Percentiles rank a stretch among this genome's conserved stretches.
Conservation (phyloP, 2,329 filamentous ascomycete species). For the Fusarium sp. region DNA sequence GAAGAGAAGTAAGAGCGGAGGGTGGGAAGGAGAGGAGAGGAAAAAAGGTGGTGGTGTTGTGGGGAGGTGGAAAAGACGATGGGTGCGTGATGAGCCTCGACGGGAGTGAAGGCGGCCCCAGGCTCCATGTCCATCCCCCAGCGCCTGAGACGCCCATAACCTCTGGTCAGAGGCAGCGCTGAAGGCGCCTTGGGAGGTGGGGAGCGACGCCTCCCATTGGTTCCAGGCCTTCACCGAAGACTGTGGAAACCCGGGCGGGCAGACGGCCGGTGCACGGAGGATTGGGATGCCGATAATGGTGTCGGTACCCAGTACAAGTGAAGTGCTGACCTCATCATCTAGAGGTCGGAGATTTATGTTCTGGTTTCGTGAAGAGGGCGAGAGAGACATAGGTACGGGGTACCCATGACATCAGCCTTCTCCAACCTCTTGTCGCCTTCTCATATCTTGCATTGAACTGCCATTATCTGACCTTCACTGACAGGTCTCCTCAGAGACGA, state of each 20-base stretch:
- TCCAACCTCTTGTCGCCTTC: neutral
- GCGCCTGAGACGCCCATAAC: conserved; percentile 1
- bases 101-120: conserved; percentile 26
- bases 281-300: neutral
- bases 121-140: neutral
- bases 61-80: conserved; percentile 26
- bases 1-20: neutral
- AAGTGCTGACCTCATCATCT: conserved; percentile 13
- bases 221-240: conserved; percentile 13
- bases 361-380: neutral
- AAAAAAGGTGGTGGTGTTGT: conserved; percentile 21
- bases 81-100: conserved; percentile 36
- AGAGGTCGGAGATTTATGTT: neutral
- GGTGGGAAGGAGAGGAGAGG: neutral
- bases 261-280: conserved; percentile 4
- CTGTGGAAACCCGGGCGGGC: neutral
- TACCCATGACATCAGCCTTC: conserved; percentile 30
- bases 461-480: neutral
- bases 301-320: neutral
- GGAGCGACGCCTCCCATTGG: conserved; percentile 43
- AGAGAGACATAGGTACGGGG: neutral
- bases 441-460: neutral
- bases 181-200: conserved; percentile 37
- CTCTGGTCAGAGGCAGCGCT: neutral
- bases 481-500: neutral